These are phyloP conservation scores for Entophlyctis luteolus DNA, from an alignment of 192 early-diverging fungal species.

Conservation along the genomic window DNA sequence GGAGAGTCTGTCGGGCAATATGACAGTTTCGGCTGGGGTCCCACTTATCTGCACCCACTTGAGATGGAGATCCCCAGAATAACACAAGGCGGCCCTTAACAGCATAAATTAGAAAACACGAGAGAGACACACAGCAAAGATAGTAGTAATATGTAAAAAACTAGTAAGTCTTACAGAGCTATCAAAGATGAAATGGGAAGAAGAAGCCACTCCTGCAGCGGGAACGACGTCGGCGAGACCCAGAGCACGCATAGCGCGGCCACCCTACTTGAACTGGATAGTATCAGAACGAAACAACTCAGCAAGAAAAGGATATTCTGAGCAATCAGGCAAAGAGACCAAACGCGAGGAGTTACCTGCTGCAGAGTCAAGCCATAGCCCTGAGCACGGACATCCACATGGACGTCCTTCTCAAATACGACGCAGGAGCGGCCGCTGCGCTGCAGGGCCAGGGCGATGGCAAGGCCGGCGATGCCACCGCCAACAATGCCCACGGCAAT, in stretches of 20 bases:
- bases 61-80: constrained; percentile 12
- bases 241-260: constrained; percentile 8
- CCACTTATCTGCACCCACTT: not conserved
- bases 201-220: not conserved
- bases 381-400: constrained; percentile 12
- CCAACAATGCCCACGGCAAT: constrained; percentile 15
- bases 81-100: constrained; percentile 2
- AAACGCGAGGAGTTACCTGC: constrained; percentile 20
- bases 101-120: too few species aligned
- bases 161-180: not conserved
- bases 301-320: not conserved
- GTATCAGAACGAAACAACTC: not conserved
- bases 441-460: constrained; percentile 15
- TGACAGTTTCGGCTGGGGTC: constrained; percentile 21
- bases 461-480: constrained; percentile 20
- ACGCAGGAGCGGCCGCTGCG: not conserved
- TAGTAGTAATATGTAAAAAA: not conserved
- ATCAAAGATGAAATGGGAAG: constrained; percentile 24
- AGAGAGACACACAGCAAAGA: too few species aligned
- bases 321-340: not conserved
- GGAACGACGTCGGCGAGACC: constrained; percentile 9
- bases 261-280: not conserved
- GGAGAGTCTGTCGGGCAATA: constrained; percentile 5
- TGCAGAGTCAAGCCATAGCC: constrained; percentile 26
- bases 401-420: constrained; percentile 14